Base-by-base conservation (phyloP, 345 rosid species). In the Hypericum androsaemum region DNA sequence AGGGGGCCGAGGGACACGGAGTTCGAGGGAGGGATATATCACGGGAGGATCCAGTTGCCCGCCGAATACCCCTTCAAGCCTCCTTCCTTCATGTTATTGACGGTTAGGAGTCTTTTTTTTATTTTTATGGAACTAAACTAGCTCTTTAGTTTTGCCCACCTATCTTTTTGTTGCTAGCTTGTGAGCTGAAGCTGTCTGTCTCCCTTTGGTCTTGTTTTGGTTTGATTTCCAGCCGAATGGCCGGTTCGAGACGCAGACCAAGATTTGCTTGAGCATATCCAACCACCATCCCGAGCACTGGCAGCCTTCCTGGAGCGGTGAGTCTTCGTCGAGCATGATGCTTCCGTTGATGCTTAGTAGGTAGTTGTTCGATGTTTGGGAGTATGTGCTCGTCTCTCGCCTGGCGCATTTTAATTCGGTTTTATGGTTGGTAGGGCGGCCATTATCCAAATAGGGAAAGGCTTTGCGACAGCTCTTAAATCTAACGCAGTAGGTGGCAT, bases 281-380 rank as follows among this genome's bases (percentile, higher is more conserved):
- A 87, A 84, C 75, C 87, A 90, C 65, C 98, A 90, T 72, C 98
- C 98, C 0, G 96, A 90, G 80, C 98, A 90, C 52, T 90, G 98
- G 96, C 98, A 84, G 74, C 98, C 98, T 44, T 90, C 98, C 13
- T 90, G 98, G 98, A 87, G 98, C 56, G 96, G 98, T 90, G 70
- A 68, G 69, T 56, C 49, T 59, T 43, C 7, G 38, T 22, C n/a
- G n/a, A n/a, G n/a, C n/a, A n/a, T n/a, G n/a, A 22, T 22, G 32
- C 12, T 56, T 40, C 37, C 5, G 6, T 12, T 12, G 9, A 10
- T 42, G n/a, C 5, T 60, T 8, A 15, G 10, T 14, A 37, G 42
- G 8, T 50, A 5, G 48, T 12, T 3, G 15, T 13, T 13, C 28
- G 7, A 44, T 12, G 7, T 44, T 12, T n/a, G n/a, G n/a, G n/a